Conservation (phyloP, 306 rosid species). For the Casuarina cunninghamiana region DNA sequence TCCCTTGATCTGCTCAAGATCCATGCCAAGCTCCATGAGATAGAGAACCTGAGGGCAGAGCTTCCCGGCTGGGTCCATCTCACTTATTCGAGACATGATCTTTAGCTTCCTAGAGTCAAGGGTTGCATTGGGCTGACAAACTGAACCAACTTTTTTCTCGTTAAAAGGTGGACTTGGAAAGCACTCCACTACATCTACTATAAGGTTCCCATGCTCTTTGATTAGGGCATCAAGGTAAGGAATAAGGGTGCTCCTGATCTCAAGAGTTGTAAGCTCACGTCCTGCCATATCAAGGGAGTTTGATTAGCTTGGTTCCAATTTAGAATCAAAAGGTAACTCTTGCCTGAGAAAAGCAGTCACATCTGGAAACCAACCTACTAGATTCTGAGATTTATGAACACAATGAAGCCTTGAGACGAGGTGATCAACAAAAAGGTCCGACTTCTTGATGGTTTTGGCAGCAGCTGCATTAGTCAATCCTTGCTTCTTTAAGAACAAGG, state of each 20-base stretch:
- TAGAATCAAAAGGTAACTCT: constrained; percentile 14
- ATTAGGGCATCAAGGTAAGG: constrained; percentile 75
- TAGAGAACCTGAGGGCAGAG: constrained; percentile 74
- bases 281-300: constrained; percentile 48
- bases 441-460: constrained; percentile 67
- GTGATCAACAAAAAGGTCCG: constrained; percentile 69
- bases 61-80: constrained; percentile 53
- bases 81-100: constrained; percentile 66
- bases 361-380: constrained; percentile 69
- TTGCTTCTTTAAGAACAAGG: constrained; percentile 77
- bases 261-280: constrained; percentile 84
- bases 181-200: constrained; percentile 62
- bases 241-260: constrained; percentile 76
- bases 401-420: constrained; percentile 76
- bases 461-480: constrained; percentile 73
- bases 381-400: constrained; percentile 77
- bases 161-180: constrained; percentile 67
- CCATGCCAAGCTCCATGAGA: constrained; percentile 81
- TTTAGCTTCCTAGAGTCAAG: constrained; percentile 51
- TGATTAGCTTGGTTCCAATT: constrained; percentile 24
- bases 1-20: constrained; percentile 66
- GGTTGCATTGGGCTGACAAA: constrained; percentile 37
- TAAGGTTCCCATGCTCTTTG: constrained; percentile 56
- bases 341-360: constrained; percentile 17
- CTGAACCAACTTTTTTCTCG: constrained; percentile 40